Evolutionary conservation across 1,284 basidiomycete species (phyloP).

Genomic region (Heterobasidion annosum): DNA sequence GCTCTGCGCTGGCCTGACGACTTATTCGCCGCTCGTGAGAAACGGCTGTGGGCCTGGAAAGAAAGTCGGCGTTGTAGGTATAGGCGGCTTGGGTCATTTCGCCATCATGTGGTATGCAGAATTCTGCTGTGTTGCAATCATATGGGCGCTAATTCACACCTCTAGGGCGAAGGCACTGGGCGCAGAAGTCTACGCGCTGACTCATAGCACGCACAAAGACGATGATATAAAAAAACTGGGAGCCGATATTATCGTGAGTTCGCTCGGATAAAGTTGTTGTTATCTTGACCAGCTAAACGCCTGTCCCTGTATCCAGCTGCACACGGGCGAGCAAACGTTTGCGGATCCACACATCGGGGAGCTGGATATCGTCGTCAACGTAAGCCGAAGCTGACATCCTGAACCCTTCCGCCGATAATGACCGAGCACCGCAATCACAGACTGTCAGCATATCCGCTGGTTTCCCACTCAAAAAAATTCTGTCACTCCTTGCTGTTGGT

Average conservation of each 20-base stretch:
- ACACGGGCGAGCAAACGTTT: background rate
- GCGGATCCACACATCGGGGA: background rate
- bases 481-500: background rate
- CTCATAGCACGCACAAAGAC: constrained; percentile 53
- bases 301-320: background rate
- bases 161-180: constrained; percentile 5
- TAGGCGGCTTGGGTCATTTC: constrained; percentile 42
- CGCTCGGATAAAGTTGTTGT: no score
- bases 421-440: background rate
- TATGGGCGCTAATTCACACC: background rate
- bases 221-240: constrained; percentile 20
- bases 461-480: background rate
- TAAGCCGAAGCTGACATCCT: background rate
- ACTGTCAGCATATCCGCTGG: background rate
- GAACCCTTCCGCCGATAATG: no score
- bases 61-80: constrained; percentile 59
- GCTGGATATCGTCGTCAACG: background rate
- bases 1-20: constrained; percentile 61
- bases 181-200: constrained; percentile 58
- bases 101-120: constrained; percentile 9
- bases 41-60: constrained; percentile 57
- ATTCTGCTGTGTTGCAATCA: background rate
- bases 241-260: background rate
- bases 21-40: constrained; percentile 55
- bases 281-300: background rate